phyloP scores from a whole-genome alignment of 352 stramenopile species.

The Pythium folliculosum region DNA sequence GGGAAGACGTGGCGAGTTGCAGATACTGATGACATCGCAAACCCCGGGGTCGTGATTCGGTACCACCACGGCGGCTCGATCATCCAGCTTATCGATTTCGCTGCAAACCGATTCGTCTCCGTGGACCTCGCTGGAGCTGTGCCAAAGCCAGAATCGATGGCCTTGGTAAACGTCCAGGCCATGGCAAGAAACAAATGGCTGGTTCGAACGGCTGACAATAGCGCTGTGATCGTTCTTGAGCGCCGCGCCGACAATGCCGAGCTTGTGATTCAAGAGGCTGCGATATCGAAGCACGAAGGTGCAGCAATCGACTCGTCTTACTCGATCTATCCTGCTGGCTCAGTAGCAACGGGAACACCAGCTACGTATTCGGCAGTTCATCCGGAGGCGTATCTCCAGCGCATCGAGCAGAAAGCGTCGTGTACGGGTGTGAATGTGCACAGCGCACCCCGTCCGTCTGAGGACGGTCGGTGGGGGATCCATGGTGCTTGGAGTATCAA shows the following conservation, averaged over 20 bases:
- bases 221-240: conserved; percentile 36
- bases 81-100: conserved; percentile 60
- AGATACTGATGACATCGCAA: conserved; percentile 20
- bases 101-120: conserved; percentile 40
- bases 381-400: conserved; percentile 50
- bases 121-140: conserved; percentile 40
- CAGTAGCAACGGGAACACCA: conserved; percentile 2
- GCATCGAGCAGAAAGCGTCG: conserved; percentile 7
- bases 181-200: conserved; percentile 48
- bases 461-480: conserved; percentile 31
- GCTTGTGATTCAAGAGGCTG: conserved; percentile 39
- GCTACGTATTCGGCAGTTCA: conserved; percentile 40
- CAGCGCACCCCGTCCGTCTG: conserved; percentile 20
- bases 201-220: conserved; percentile 44
- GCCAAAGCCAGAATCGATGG: conserved; percentile 19
- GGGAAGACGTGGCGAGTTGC: conserved; percentile 32
- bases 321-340: conserved; percentile 35
- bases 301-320: conserved; percentile 26
- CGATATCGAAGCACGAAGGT: conserved; percentile 9
- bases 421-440: conserved; percentile 3
- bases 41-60: conserved; percentile 41
- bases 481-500: conserved; percentile 28
- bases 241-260: conserved; percentile 20
- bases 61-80: conserved; percentile 53
- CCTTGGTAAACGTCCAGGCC: conserved; percentile 42